Percentiles rank a stretch among this genome's conserved stretches.
phyloP scores from a whole-genome alignment of 805 yeast genomes.

The Yamadazyma scolyti region DNA sequence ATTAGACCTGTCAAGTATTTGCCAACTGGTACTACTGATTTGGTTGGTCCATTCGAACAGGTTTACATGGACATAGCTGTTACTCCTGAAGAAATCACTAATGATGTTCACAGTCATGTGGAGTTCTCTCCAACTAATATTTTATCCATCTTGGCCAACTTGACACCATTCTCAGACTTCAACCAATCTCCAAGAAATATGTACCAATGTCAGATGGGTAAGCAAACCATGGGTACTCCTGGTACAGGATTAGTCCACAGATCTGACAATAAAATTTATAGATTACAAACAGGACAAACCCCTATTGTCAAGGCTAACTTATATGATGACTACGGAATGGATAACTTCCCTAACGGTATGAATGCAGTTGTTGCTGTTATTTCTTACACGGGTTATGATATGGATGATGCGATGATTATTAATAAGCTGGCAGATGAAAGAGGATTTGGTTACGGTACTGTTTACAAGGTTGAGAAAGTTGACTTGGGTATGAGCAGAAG shows the following conservation, averaged over 20 bases:
- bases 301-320: conserved; percentile 93
- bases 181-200: conserved; percentile 99
- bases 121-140: conserved; percentile 95
- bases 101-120: conserved; percentile 82
- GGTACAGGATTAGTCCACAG: conserved; percentile 92
- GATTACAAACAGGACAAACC: conserved; percentile 92
- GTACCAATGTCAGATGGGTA: conserved; percentile 99
- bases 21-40: conserved; percentile 78
- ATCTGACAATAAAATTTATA: conserved; percentile 91
- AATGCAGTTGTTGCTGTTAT: conserved; percentile 99
- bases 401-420: conserved; percentile 99
- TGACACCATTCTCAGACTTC: conserved; percentile 97
- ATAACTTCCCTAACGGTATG: conserved; percentile 96
- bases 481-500: conserved; percentile 75
- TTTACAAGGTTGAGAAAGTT: conserved; percentile 89
- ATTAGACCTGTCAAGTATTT: conserved; percentile 91
- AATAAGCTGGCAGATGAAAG: conserved; percentile 97
- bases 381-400: conserved; percentile 98
- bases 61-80: conserved; percentile 96
- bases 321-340: conserved; percentile 96
- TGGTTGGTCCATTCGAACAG: conserved; percentile 97
- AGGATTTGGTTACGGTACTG: conserved; percentile 97
- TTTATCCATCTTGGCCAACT: conserved; percentile 88
- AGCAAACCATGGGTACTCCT: conserved; percentile 99
- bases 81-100: conserved; percentile 84